Evolutionary conservation across 768 basidiomycete species (phyloP).

Genomic region (Lentinula boryana): DNA sequence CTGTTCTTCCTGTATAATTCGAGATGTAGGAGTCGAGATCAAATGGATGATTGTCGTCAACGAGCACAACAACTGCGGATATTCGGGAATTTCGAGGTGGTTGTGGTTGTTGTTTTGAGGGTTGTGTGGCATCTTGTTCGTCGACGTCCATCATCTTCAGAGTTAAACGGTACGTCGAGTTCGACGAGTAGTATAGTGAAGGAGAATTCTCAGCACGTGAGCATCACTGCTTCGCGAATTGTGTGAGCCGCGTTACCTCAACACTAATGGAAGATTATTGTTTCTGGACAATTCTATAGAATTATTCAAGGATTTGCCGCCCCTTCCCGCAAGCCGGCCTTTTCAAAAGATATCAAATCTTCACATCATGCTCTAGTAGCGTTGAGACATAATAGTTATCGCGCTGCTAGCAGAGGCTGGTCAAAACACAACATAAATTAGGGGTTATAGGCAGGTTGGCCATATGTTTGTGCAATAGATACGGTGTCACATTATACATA

Average conservation of each 20-base stretch:
- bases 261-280: too few relatives aligned
- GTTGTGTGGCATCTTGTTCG: neutral
- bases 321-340: too few relatives aligned
- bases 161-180: neutral
- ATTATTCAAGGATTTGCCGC: too few relatives aligned
- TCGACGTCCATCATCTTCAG: constrained; percentile 6
- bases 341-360: too few relatives aligned
- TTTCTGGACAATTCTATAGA: too few relatives aligned
- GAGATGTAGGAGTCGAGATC: constrained; percentile 79
- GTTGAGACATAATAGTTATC: too few relatives aligned
- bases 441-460: too few relatives aligned
- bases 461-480: too few relatives aligned
- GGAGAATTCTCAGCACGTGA: neutral
- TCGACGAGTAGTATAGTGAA: neutral
- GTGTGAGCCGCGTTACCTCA: too few relatives aligned
- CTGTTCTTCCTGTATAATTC: constrained; percentile 71
- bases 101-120: constrained; percentile 9
- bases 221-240: neutral
- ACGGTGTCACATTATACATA: too few relatives aligned
- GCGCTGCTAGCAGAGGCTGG: neutral
- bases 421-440: neutral
- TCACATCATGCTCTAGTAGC: too few relatives aligned
- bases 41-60: constrained; percentile 82
- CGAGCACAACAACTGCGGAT: constrained; percentile 27
- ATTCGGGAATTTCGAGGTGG: constrained; percentile 5